phyloP scores from a whole-genome alignment of 2,329 filamentous ascomycete genomes.

The Pyricularia pennisetigena region DNA sequence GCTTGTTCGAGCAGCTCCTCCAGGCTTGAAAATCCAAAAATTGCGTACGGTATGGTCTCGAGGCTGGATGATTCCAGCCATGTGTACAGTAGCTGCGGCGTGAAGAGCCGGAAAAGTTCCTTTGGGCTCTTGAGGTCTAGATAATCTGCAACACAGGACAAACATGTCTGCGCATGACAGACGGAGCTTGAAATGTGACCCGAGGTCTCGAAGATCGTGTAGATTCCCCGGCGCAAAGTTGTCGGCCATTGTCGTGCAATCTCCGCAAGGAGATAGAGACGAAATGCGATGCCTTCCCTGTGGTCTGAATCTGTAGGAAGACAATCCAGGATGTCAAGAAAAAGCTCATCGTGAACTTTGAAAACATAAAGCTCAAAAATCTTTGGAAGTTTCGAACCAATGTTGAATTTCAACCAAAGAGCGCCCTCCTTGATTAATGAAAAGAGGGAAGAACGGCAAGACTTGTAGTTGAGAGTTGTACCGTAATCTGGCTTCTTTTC shows the following conservation, averaged over 20 bases:
- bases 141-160: constrained; percentile 53
- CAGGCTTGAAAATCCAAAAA: constrained; percentile 70
- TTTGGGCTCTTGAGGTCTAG: constrained; percentile 57
- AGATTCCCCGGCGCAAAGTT: constrained; percentile 75
- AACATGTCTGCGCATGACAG: constrained; percentile 63
- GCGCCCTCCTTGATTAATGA: constrained; percentile 57
- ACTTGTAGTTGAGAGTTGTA: constrained; percentile 44
- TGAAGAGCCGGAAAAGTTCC: constrained; percentile 73
- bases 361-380: constrained; percentile 80
- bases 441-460: constrained; percentile 62
- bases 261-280: constrained; percentile 65
- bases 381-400: constrained; percentile 58
- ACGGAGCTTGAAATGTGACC: constrained; percentile 57
- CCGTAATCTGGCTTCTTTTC: constrained; percentile 59
- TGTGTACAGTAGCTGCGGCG: constrained; percentile 80
- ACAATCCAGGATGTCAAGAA: constrained; percentile 71
- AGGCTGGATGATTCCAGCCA: constrained; percentile 67
- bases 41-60: constrained; percentile 67
- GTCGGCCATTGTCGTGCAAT: constrained; percentile 81
- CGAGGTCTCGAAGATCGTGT: constrained; percentile 88
- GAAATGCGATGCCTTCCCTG: constrained; percentile 75
- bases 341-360: constrained; percentile 71
- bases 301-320: constrained; percentile 65
- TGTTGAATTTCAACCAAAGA: constrained; percentile 64
- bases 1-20: constrained; percentile 59